A percentile compares a stretch with the other conserved stretches of the same genome.
phyloP scores from a whole-genome alignment of 2,329 filamentous ascomycete species.

The Fusarium abutilonis region DNA sequence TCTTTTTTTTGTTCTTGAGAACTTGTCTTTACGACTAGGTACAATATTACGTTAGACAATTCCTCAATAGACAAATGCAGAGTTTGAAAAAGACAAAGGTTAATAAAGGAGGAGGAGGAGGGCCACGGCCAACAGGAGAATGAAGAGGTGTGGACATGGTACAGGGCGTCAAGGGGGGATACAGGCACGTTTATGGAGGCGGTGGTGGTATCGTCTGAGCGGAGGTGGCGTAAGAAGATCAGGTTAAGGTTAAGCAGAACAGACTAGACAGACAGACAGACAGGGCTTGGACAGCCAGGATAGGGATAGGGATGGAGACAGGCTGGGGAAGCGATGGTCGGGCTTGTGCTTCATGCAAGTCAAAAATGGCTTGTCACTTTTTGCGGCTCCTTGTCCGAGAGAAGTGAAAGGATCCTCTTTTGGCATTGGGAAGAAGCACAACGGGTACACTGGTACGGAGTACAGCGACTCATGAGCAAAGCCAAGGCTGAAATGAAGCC shows the following conservation, averaged over 20 bases:
- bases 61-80: slow-evolving; percentile 7
- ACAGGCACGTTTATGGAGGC: slow-evolving; percentile 27
- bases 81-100: slow-evolving; percentile 12
- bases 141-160: slow-evolving; percentile 20
- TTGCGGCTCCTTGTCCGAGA: slow-evolving; percentile 30
- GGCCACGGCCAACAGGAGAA: slow-evolving; percentile 17
- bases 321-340: slow-evolving; percentile 5
- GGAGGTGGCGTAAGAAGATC: slow-evolving; percentile 42
- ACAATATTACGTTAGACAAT: slow-evolving; percentile 10
- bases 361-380: slow-evolving; percentile 15
- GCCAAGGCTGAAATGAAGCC: slow-evolving; percentile 20
- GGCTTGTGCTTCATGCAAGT: slow-evolving; percentile 19
- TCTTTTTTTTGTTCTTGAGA: slow-evolving; percentile 9
- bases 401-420: background rate
- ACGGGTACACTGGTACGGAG: background rate
- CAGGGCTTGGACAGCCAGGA: slow-evolving; percentile 10
- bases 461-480: slow-evolving; percentile 21
- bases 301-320: background rate
- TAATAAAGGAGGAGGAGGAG: slow-evolving; percentile 1
- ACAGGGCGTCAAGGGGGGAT: slow-evolving; percentile 23
- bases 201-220: slow-evolving; percentile 38
- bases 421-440: slow-evolving; percentile 12
- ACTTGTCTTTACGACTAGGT: slow-evolving; percentile 24
- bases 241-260: slow-evolving; percentile 35
- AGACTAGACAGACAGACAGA: background rate